Evolutionary conservation across 495 filamentous ascomycete genomes (phyloP).

Genomic region (Lophiotrema nucula): DNA sequence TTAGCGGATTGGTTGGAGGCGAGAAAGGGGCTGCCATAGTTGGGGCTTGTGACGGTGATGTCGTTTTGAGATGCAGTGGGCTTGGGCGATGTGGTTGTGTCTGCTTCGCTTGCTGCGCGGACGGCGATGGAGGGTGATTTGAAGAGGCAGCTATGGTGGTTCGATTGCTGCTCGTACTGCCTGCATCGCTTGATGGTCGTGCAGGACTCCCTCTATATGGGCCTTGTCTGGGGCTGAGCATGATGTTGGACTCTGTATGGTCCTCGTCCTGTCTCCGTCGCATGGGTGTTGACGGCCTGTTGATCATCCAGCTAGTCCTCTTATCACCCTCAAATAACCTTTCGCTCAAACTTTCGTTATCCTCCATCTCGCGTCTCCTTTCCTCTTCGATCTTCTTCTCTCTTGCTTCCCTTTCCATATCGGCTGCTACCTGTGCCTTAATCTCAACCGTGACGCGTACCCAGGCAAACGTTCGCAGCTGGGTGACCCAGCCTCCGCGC

Average conservation of each 20-base stretch:
- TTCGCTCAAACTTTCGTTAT: slow-evolving; percentile 24
- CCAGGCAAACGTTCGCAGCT: slow-evolving; percentile 85
- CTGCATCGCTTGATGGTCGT: slow-evolving; percentile 26
- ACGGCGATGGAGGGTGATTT: slow-evolving; percentile 1
- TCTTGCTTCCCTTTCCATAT: slow-evolving; percentile 51
- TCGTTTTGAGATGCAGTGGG: slow-evolving; percentile 26
- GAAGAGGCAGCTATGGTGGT: slow-evolving; percentile 25
- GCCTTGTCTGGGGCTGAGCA: slow-evolving; percentile 2
- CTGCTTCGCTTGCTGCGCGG: not conserved
- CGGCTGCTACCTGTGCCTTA: slow-evolving; percentile 58
- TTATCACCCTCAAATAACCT: slow-evolving; percentile 8
- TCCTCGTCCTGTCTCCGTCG: slow-evolving; percentile 10
- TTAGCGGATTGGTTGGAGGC: slow-evolving; percentile 1
- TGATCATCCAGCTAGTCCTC: slow-evolving; percentile 8
- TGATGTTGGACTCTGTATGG: slow-evolving; percentile 7
- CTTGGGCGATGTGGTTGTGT: slow-evolving; percentile 17
- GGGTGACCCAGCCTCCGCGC: slow-evolving; percentile 87
- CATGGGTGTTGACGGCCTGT: slow-evolving; percentile 17
- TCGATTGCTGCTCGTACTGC: slow-evolving; percentile 30
- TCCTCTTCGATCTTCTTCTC: slow-evolving; percentile 24
- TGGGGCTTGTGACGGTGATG: slow-evolving; percentile 11
- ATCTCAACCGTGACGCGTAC: slow-evolving; percentile 65
- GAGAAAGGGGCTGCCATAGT: not conserved
- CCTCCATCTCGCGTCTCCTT: slow-evolving; percentile 1
- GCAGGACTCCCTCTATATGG: slow-evolving; percentile 18